Evolutionary conservation across 805 yeast genomes (phyloP), one percentile per base, ranked within the genome.

Genomic region (Hyphopichia homilentoma): DNA sequence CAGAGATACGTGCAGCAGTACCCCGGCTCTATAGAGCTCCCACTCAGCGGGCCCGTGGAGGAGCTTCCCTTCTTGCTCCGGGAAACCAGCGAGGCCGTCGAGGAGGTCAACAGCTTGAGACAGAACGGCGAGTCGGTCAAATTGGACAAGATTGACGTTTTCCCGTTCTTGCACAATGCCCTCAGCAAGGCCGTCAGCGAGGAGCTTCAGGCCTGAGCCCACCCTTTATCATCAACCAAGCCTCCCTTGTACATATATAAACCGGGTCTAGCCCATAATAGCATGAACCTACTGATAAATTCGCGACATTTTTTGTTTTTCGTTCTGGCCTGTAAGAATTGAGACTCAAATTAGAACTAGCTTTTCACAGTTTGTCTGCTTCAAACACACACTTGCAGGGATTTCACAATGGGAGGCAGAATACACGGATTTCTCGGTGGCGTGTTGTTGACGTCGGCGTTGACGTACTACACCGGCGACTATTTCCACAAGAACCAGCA

Each of bases 381-480:
- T n/a, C n/a, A n/a, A n/a, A n/a, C n/a, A n/a, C n/a, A n/a, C n/a
- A n/a, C n/a, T n/a, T n/a, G n/a, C n/a, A n/a, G n/a, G n/a, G n/a
- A n/a, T n/a, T n/a, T n/a, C 11, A 29, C 32, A 12, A 63, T 64
- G 68, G 67, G 65, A 32, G 69, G 70, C 29, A 57, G 71, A 51
- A 59, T 66, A 23, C 64, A 59, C 34, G 73, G 73, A 11, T 65
- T 70, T 33, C 48, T 65, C 17, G 63, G 67, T 38, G 81, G 81
- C 7, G 78, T 77, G 2, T 61, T 80, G n/a, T 56, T 79, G 31
- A 73, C 85, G 1, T 73, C 86, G 3, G 69, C 83, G 1, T 51
- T 77, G 7, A 74, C 82, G 2, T 81, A 81, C 54, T 67, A 75
- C 40, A 77, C 87, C 2, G 76, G 77, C 2, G 65, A 64, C 34